phyloP scores from a whole-genome alignment of 2,329 filamentous ascomycete genomes.

The Plenodomus biglobosus region DNA sequence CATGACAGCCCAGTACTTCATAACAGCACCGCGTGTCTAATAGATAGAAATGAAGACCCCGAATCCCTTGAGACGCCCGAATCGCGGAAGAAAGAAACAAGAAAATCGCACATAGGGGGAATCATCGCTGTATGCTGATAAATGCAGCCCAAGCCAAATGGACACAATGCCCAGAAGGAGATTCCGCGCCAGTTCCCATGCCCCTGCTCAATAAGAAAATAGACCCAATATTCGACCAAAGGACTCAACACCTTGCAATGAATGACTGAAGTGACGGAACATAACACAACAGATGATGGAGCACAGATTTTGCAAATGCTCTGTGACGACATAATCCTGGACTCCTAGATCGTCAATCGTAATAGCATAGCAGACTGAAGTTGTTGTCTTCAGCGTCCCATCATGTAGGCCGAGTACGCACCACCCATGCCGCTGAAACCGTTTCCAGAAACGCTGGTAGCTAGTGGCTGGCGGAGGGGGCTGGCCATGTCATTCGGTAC shows the following conservation, averaged over 20 bases:
- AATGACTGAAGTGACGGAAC: constrained; percentile 48
- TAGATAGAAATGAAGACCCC: neutral
- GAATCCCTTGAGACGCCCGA: neutral
- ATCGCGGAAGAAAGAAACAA: neutral
- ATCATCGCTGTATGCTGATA: constrained; percentile 49
- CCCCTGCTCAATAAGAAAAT: constrained; percentile 40
- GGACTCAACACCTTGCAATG: constrained; percentile 46
- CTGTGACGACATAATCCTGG: constrained; percentile 34
- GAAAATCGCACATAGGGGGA: constrained; percentile 46
- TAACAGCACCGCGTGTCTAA: neutral
- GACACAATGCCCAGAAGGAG: constrained; percentile 37
- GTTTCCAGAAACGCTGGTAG: constrained; percentile 35
- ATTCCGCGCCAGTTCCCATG: constrained; percentile 46
- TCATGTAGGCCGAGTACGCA: constrained; percentile 44
- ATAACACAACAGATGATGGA: constrained; percentile 42
- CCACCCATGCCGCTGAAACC: constrained; percentile 35
- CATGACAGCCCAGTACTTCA: neutral
- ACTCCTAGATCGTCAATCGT: constrained; percentile 43
- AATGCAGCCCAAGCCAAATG: constrained; percentile 42
- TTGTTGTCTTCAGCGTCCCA: constrained; percentile 37
- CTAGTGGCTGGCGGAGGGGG: constrained; percentile 38
- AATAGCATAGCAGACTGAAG: constrained; percentile 26
- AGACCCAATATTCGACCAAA: constrained; percentile 33
- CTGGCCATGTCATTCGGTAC: constrained; percentile 39
- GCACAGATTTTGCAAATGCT: constrained; percentile 34